Evolutionary conservation across 768 basidiomycete genomes (phyloP).

Genomic region (Chalciporus piperatus): DNA sequence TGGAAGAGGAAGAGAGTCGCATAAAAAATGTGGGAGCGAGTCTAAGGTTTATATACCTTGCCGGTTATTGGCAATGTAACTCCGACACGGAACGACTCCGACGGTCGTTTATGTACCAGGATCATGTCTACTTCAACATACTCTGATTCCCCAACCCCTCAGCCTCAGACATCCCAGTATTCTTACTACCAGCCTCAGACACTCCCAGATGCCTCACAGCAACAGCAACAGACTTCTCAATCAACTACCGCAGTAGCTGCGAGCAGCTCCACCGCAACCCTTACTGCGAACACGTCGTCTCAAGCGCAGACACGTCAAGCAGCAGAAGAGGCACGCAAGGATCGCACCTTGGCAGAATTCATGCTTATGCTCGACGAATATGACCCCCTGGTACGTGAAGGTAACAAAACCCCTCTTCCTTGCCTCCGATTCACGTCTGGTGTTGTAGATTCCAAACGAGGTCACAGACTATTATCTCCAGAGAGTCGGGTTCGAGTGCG

Average conservation of each 20-base stretch:
- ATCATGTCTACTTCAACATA: slow-evolving; percentile 33
- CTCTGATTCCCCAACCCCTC: slow-evolving; percentile 33
- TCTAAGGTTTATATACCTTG: slow-evolving; percentile 26
- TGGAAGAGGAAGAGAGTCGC: background rate
- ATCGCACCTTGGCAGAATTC: slow-evolving; percentile 89
- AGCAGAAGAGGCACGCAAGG: slow-evolving; percentile 81
- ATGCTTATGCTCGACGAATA: slow-evolving; percentile 96
- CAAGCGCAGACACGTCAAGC: slow-evolving; percentile 60
- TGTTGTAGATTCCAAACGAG: slow-evolving; percentile 85
- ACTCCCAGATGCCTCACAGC: slow-evolving; percentile 21
- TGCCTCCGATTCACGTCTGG: background rate
- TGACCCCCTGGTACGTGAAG: slow-evolving; percentile 75
- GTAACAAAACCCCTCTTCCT: background rate
- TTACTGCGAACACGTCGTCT: slow-evolving; percentile 14
- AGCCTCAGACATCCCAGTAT: slow-evolving; percentile 23
- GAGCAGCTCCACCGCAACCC: slow-evolving; percentile 17
- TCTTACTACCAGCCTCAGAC: slow-evolving; percentile 14
- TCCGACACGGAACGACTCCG: slow-evolving; percentile 25
- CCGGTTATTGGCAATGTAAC: slow-evolving; percentile 13
- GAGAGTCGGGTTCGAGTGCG: slow-evolving; percentile 92
- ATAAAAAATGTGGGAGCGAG: background rate
- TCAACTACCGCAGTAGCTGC: slow-evolving; percentile 11
- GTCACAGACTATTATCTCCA: slow-evolving; percentile 98
- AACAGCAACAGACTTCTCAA: slow-evolving; percentile 21
- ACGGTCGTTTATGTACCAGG: slow-evolving; percentile 20